phyloP scores from a whole-genome alignment of 208 protist species.

The Vickermania spadyakhi region DNA sequence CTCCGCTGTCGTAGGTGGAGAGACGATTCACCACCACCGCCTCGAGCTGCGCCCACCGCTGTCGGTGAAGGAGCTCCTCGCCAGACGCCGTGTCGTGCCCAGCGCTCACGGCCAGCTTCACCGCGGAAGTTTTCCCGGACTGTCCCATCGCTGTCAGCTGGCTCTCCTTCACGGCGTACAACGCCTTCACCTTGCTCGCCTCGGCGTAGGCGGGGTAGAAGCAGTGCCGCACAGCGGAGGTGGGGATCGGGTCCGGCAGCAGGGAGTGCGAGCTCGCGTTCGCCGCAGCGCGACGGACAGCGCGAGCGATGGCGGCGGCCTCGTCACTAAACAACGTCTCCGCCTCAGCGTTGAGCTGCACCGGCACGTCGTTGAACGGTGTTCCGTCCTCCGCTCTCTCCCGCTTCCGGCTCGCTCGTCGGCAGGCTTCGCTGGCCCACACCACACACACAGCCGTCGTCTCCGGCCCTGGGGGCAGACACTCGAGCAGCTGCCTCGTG shows the following conservation, averaged over 20 bases:
- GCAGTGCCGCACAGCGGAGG: neutral
- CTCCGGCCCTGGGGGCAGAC: conserved; percentile 31
- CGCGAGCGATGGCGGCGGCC: neutral
- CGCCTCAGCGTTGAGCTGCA: neutral
- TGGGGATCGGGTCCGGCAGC: neutral
- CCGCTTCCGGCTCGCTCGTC: neutral
- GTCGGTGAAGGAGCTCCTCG: too few species aligned
- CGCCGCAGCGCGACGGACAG: neutral
- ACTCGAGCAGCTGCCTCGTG: conserved; percentile 39
- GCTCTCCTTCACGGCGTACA: neutral
- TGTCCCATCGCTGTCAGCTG: too few species aligned
- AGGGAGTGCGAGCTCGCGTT: neutral
- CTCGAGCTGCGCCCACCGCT: conserved; percentile 6
- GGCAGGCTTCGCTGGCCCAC: neutral
- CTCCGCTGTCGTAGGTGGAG: conserved; percentile 9
- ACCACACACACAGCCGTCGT: conserved; percentile 49
- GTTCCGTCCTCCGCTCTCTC: too few species aligned
- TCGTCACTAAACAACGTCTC: neutral
- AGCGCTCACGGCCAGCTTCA: too few species aligned
- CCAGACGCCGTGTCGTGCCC: too few species aligned
- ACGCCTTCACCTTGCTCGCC: neutral
- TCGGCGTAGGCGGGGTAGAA: conserved; percentile 1
- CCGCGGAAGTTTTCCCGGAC: too few species aligned
- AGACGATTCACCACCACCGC: conserved; percentile 16
- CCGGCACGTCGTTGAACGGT: too few species aligned